Base-by-base conservation (phyloP, 225 moss, liverwort and hornwort genomes). In the Polytrichum commune region DNA sequence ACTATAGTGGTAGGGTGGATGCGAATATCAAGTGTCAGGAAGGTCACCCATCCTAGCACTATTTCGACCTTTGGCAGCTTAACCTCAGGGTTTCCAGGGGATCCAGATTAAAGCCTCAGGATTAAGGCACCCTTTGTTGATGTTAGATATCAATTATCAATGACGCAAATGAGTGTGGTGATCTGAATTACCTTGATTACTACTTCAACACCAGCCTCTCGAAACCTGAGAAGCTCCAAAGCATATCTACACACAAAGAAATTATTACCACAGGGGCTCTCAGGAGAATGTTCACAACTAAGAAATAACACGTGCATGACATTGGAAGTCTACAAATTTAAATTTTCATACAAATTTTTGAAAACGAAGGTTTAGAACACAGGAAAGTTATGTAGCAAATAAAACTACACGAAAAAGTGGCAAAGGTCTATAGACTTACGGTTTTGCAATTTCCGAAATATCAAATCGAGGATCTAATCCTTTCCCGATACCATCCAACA, bases 401-500 rank as follows among this genome's bases (percentile, higher is more conserved):
- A n/a, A 23, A 58, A 58, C 19, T 19, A 13, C 24, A 58, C 7
- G 7, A 58, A 58, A 57, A 20, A 58, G 58, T 20, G n/a, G 24
- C 16, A 1, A 24, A 7, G 22, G 24, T 58, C 24, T 1, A n/a
- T 61, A 28, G 63, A 83, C 93, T 78, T 69, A 94, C 91, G 98
- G 98, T 78, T 95, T 95, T 0, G 95, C 98, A 80, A 98, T 98
- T 79, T 95, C 98, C 53, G 95, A 83, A 27, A 98, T 98, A 75
- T 98, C 98, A 70, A 98, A 98, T 69, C 91, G 87, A 80, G 98
- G 89, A 83, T 98, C 98, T 78, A 98, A 74, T 25, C 98, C 98
- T 78, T 98, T 98, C 61, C 98, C 98, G 38, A 98, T 98, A 67
- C 98, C 98, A 82, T 98, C 98, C 8, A 98, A 79, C 61, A 98